Percentiles rank a stretch among this genome's conserved stretches.
These are phyloP conservation scores for Flaveria bidentis DNA, from an alignment of 129 eudicot species.

Conservation along the genomic window DNA sequence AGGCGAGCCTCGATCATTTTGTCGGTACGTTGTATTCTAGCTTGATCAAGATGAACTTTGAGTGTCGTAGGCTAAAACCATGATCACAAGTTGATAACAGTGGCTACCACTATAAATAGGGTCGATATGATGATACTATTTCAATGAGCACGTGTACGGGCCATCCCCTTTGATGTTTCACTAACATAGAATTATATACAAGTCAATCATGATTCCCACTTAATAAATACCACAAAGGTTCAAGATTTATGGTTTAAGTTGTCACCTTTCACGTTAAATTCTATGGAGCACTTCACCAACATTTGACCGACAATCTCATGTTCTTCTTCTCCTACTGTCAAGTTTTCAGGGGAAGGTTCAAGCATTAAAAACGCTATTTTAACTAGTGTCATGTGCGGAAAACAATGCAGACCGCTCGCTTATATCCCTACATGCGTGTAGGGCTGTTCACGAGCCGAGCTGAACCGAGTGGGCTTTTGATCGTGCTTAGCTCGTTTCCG, in stretches of 20 bases:
- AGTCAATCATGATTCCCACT: background rate
- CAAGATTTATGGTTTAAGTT: slow-evolving; percentile 11
- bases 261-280: slow-evolving; percentile 6
- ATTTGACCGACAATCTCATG: background rate
- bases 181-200: background rate
- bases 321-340: background rate
- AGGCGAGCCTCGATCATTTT: background rate
- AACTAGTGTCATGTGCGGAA: background rate
- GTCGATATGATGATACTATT: background rate
- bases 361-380: background rate
- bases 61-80: background rate
- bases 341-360: background rate
- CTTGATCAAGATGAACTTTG: background rate
- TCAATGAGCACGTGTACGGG: background rate
- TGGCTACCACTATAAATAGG: background rate
- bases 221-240: slow-evolving; percentile 9
- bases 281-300: slow-evolving; percentile 4
- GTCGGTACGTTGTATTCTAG: background rate
- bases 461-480: no score
- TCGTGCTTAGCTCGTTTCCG: no score
- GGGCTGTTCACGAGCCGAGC: no score
- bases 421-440: no score
- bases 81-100: slow-evolving; percentile 4
- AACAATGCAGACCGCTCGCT: background rate
- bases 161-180: background rate